These are phyloP conservation scores for Cryptosporidium sp. DNA, from an alignment of 169 alveolate genomes.

Conservation along the genomic window DNA sequence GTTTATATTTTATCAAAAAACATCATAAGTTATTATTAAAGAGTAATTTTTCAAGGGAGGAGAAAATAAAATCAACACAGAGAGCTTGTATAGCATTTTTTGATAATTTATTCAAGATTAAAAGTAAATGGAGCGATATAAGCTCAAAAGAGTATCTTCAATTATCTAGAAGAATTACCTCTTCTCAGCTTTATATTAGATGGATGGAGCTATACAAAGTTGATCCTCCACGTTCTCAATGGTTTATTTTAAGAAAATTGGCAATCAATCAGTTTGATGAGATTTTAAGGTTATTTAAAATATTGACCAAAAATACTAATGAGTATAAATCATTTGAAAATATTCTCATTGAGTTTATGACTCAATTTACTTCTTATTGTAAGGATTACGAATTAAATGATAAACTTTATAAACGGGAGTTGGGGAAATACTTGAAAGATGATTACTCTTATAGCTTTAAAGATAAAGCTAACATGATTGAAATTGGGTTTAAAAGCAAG, in stretches of 20 bases:
- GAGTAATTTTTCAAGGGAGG: neutral
- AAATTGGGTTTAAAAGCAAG: neutral
- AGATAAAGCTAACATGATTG: neutral
- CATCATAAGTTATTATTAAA: slow-evolving; percentile 13
- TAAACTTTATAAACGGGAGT: neutral
- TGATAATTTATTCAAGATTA: slow-evolving; percentile 22
- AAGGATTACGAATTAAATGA: neutral
- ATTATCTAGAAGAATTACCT: neutral
- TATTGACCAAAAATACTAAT: neutral
- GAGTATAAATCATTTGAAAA: slow-evolving; percentile 26
- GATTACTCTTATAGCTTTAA: neutral
- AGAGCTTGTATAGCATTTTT: slow-evolving; percentile 28
- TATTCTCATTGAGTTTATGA: slow-evolving; percentile 50
- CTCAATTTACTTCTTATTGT: slow-evolving; percentile 1
- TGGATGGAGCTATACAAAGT: slow-evolving; percentile 53
- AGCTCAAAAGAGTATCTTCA: neutral
- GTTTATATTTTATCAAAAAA: slow-evolving; percentile 26
- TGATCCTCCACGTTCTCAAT: slow-evolving; percentile 71
- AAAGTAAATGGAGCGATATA: slow-evolving; percentile 13
- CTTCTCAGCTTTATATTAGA: slow-evolving; percentile 15
- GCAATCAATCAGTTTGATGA: slow-evolving; percentile 47
- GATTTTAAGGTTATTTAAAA: slow-evolving; percentile 32
- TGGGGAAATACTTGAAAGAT: neutral
- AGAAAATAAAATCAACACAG: slow-evolving; percentile 7
- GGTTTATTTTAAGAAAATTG: slow-evolving; percentile 45